These are phyloP conservation scores for Iris macrosiphon DNA, from an alignment of 106 monocot species.

Conservation along the genomic window DNA sequence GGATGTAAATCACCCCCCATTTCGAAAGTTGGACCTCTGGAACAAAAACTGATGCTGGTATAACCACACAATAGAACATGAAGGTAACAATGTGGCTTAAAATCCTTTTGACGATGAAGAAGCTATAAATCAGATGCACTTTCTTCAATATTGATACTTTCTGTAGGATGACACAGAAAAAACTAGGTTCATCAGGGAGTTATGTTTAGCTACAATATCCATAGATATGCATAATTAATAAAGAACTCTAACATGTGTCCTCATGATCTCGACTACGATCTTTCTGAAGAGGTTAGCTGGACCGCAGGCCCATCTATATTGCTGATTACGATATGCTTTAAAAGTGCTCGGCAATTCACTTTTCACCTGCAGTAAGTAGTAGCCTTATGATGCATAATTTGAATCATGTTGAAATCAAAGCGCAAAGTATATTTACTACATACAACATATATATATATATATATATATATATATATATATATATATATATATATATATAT, in stretches of 20 bases:
- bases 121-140: slow-evolving; percentile 24
- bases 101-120: slow-evolving; percentile 29
- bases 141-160: slow-evolving; percentile 20
- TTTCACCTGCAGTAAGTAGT: slow-evolving; percentile 23
- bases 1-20: slow-evolving; percentile 29
- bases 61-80: slow-evolving; percentile 22
- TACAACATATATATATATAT: no score
- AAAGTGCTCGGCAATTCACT: slow-evolving; percentile 50
- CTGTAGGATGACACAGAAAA: slow-evolving; percentile 6
- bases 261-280: slow-evolving; percentile 24
- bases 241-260: slow-evolving; percentile 17
- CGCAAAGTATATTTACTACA: no score
- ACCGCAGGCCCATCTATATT: slow-evolving; percentile 49
- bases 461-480: no score
- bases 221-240: neutral
- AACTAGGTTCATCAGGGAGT: no score
- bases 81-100: slow-evolving; percentile 25
- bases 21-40: slow-evolving; percentile 27
- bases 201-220: neutral
- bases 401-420: no score
- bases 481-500: no score
- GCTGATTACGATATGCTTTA: slow-evolving; percentile 48
- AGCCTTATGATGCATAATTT: no score
- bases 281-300: slow-evolving; percentile 49
- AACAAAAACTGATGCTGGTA: slow-evolving; percentile 22